Percentiles rank a stretch among this genome's conserved stretches.
Conservation (phyloP, 306 rosid species). For the Quercus suber region DNA sequence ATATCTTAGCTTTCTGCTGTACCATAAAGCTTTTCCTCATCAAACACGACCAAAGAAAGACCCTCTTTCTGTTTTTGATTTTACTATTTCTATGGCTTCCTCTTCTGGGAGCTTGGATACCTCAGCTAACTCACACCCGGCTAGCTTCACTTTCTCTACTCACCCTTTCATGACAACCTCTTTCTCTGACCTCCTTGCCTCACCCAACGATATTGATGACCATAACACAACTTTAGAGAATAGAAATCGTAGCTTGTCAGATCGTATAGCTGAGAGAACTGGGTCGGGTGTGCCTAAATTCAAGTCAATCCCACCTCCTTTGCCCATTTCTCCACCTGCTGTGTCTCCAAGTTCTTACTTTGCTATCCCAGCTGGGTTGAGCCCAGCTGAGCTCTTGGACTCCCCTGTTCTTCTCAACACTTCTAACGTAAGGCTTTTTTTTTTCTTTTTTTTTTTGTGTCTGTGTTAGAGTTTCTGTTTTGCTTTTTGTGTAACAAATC, state of each 20-base stretch:
- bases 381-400: slow-evolving; percentile 85
- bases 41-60: background rate
- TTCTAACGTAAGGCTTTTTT: slow-evolving; percentile 49
- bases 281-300: slow-evolving; percentile 73
- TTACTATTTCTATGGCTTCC: slow-evolving; percentile 34
- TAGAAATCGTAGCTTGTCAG: slow-evolving; percentile 37
- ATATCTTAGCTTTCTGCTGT: slow-evolving; percentile 10
- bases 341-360: slow-evolving; percentile 75
- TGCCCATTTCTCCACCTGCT: slow-evolving; percentile 74
- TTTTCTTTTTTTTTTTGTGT: too few relatives aligned
- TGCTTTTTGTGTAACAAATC: background rate
- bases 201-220: slow-evolving; percentile 25
- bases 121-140: slow-evolving; percentile 49
- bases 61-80: background rate
- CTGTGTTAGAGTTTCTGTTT: background rate
- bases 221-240: slow-evolving; percentile 5
- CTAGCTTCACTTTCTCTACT: slow-evolving; percentile 49
- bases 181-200: slow-evolving; percentile 66
- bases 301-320: slow-evolving; percentile 80
- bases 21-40: background rate
- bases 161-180: slow-evolving; percentile 75
- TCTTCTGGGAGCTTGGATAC: slow-evolving; percentile 65
- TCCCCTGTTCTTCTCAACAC: slow-evolving; percentile 79
- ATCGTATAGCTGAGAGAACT: slow-evolving; percentile 45
- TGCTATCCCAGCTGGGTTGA: slow-evolving; percentile 66